Evolutionary conservation across 495 filamentous ascomycete species (phyloP).

Genomic region (Neurospora hispaniola): DNA sequence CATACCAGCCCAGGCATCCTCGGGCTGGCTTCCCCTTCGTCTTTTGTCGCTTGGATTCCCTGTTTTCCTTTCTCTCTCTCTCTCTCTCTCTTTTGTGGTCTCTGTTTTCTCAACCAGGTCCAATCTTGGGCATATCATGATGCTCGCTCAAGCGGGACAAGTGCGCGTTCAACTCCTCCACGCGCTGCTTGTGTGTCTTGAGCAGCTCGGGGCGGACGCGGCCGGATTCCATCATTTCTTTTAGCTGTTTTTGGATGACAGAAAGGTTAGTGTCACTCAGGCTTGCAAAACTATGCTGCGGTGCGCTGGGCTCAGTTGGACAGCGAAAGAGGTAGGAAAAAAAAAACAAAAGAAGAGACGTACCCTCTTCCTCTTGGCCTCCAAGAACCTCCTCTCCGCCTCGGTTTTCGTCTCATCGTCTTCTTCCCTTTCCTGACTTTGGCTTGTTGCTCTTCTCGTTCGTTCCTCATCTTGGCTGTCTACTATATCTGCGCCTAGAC

Average conservation of each 20-base stretch:
- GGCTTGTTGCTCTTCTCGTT: conserved; percentile 7
- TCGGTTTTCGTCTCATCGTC: conserved; percentile 58
- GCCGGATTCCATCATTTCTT: conserved; percentile 49
- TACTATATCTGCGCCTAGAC: neutral
- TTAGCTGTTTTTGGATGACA: conserved; percentile 38
- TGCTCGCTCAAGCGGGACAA: conserved; percentile 87
- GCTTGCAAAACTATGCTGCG: neutral
- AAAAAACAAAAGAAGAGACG: conserved; percentile 16
- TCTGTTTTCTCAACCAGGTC: conserved; percentile 46
- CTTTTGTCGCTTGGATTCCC: neutral
- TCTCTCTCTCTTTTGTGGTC: neutral
- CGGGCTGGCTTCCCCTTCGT: neutral
- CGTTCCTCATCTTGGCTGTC: conserved; percentile 1
- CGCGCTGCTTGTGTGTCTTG: conserved; percentile 94
- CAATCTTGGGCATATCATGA: conserved; percentile 92
- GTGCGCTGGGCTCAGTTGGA: neutral
- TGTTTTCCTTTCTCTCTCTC: neutral
- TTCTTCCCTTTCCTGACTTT: conserved; percentile 6
- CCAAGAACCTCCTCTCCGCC: conserved; percentile 69
- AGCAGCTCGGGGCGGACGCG: conserved; percentile 51
- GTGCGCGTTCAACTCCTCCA: conserved; percentile 92
- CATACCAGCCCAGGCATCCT: neutral
- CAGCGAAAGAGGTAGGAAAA: neutral
- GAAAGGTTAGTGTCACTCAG: neutral
- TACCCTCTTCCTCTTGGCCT: conserved; percentile 70